Evolutionary conservation across 2,329 filamentous ascomycete species (phyloP).

Genomic region (Dactylellina parvicollis): DNA sequence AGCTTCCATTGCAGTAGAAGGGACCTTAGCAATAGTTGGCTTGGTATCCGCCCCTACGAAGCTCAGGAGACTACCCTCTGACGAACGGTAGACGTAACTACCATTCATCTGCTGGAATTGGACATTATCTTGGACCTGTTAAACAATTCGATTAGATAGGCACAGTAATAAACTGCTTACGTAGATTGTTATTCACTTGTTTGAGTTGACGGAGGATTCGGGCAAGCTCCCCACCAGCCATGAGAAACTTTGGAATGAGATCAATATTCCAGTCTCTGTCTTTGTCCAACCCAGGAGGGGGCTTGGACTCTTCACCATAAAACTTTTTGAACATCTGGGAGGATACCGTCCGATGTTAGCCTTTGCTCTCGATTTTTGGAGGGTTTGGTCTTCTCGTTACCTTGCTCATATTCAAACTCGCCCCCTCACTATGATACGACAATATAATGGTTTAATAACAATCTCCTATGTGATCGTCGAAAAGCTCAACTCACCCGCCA

Average conservation of each 20-base stretch:
- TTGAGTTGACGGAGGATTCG: slow-evolving; percentile 97
- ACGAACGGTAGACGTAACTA: slow-evolving; percentile 92
- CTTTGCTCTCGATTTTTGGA: slow-evolving; percentile 47
- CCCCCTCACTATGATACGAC: slow-evolving; percentile 75
- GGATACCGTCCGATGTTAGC: not conserved
- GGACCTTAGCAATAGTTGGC: slow-evolving; percentile 73
- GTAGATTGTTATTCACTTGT: slow-evolving; percentile 66
- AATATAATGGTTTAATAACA: slow-evolving; percentile 17
- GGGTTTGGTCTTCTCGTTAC: slow-evolving; percentile 65
- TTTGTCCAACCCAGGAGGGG: slow-evolving; percentile 38
- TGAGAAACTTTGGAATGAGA: slow-evolving; percentile 95
- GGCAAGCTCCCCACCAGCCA: slow-evolving; percentile 97
- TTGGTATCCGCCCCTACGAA: too few relatives aligned
- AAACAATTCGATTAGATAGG: not conserved
- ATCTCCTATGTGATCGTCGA: slow-evolving; percentile 58
- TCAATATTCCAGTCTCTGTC: slow-evolving; percentile 85
- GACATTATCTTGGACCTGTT: slow-evolving; percentile 54
- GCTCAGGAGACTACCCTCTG: slow-evolving; percentile 63
- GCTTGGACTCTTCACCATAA: slow-evolving; percentile 26
- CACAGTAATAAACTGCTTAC: not conserved
- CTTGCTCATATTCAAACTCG: slow-evolving; percentile 94
- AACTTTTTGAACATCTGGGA: slow-evolving; percentile 47
- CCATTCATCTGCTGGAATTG: slow-evolving; percentile 70
- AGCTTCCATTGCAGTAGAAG: slow-evolving; percentile 89
- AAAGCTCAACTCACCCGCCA: slow-evolving; percentile 76